Percentiles rank a stretch among this genome's conserved stretches.
Conservation (phyloP, 768 basidiomycete genomes). For the Boletus fagicola region DNA sequence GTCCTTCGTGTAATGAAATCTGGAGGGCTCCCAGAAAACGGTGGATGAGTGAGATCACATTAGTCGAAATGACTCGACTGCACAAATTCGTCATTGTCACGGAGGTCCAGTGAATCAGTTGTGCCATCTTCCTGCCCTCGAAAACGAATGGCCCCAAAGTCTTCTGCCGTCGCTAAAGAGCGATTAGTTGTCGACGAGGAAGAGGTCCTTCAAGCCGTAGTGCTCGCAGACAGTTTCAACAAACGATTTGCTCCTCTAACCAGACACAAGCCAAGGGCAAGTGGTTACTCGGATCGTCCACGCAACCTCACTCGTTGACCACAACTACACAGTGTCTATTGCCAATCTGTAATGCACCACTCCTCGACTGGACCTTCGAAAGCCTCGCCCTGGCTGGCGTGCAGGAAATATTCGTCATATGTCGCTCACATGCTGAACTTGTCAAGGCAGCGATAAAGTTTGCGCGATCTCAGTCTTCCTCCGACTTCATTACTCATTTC, state of each 20-base stretch:
- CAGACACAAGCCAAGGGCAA: constrained; percentile 78
- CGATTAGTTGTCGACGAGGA: constrained; percentile 70
- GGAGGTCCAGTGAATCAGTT: background rate
- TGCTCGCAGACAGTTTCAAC: constrained; percentile 96
- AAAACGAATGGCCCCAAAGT: constrained; percentile 63
- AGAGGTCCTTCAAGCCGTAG: constrained; percentile 88
- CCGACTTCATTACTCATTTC: constrained; percentile 10
- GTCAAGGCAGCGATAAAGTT: constrained; percentile 85
- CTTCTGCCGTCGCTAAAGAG: constrained; percentile 52
- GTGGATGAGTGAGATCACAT: background rate
- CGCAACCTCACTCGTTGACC: constrained; percentile 16
- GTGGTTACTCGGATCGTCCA: constrained; percentile 26
- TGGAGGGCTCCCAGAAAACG: constrained; percentile 14
- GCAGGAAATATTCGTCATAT: constrained; percentile 94
- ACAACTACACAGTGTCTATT: constrained; percentile 69
- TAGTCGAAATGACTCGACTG: constrained; percentile 24
- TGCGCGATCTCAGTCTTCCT: constrained; percentile 26
- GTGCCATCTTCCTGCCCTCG: background rate
- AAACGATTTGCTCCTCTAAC: constrained; percentile 91
- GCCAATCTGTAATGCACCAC: constrained; percentile 89
- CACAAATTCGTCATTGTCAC: background rate
- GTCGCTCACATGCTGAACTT: constrained; percentile 84
- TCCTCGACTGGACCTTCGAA: constrained; percentile 97
- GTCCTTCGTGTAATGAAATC: constrained; percentile 34
- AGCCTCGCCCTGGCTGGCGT: constrained; percentile 92